phyloP scores from a whole-genome alignment of 345 rosid genomes.

The Diplotaxis tenuifolia region DNA sequence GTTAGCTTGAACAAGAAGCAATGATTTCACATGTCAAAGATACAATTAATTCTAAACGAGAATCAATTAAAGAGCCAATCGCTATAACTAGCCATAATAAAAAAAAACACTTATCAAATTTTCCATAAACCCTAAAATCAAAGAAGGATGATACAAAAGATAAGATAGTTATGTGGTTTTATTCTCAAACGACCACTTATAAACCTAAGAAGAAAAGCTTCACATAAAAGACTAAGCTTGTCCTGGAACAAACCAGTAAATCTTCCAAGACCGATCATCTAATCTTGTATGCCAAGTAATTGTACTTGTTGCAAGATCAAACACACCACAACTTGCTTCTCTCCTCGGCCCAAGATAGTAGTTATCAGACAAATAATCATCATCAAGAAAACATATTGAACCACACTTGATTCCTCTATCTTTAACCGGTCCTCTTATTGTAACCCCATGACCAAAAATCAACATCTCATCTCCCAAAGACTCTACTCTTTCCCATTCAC shows the following conservation, averaged over 20 bases:
- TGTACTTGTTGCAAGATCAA: constrained; percentile 13
- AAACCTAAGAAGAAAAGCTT: background rate
- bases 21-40: background rate
- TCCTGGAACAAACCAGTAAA: constrained; percentile 12
- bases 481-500: background rate
- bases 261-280: background rate
- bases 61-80: background rate
- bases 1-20: background rate
- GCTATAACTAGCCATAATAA: background rate
- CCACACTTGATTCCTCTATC: background rate
- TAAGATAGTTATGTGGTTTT: background rate
- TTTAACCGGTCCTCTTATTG: background rate
- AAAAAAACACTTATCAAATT: background rate
- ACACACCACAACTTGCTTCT: background rate
- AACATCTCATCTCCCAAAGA: constrained; percentile 15
- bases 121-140: background rate
- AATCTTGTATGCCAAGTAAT: background rate
- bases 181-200: background rate
- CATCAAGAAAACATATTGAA: background rate
- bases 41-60: background rate
- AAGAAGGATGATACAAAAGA: background rate
- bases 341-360: background rate
- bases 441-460: constrained; percentile 7
- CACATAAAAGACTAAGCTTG: background rate
- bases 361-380: background rate